These are phyloP conservation scores for Teunomyces panamensis DNA, from an alignment of 805 yeast species.

Conservation along the genomic window DNA sequence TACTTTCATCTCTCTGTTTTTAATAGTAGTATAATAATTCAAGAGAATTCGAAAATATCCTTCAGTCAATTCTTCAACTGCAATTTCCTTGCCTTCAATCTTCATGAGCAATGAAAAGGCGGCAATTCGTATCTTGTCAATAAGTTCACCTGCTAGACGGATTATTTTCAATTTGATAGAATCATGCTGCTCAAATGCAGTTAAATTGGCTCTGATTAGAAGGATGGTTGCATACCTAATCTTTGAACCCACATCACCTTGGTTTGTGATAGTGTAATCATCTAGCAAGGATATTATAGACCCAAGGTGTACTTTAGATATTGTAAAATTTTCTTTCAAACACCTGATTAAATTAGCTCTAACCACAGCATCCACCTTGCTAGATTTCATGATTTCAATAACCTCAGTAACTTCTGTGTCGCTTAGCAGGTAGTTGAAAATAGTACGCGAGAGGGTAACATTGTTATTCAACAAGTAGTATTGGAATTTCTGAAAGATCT, in stretches of 20 bases:
- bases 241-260: slow-evolving; percentile 91
- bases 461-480: slow-evolving; percentile 40
- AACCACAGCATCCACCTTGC: slow-evolving; percentile 24
- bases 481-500: slow-evolving; percentile 26
- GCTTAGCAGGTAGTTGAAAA: slow-evolving; percentile 25
- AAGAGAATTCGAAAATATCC: slow-evolving; percentile 5
- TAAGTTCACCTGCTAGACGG: slow-evolving; percentile 61
- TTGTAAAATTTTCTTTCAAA: slow-evolving; percentile 11
- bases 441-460: slow-evolving; percentile 31
- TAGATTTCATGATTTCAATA: slow-evolving; percentile 21
- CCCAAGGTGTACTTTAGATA: neutral
- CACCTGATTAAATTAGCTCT: slow-evolving; percentile 25
- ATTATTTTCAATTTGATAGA: slow-evolving; percentile 37
- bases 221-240: slow-evolving; percentile 53
- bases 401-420: slow-evolving; percentile 16
- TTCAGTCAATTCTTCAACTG: neutral
- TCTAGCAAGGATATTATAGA: slow-evolving; percentile 44
- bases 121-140: slow-evolving; percentile 48
- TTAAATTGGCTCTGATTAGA: slow-evolving; percentile 30
- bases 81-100: slow-evolving; percentile 11
- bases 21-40: slow-evolving; percentile 3
- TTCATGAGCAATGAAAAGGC: slow-evolving; percentile 39
- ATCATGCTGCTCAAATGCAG: slow-evolving; percentile 4
- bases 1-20: slow-evolving; percentile 13
- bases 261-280: slow-evolving; percentile 74